These are phyloP conservation scores for Penicillium ochrochloron DNA, from an alignment of 495 filamentous ascomycete genomes.

Conservation along the genomic window DNA sequence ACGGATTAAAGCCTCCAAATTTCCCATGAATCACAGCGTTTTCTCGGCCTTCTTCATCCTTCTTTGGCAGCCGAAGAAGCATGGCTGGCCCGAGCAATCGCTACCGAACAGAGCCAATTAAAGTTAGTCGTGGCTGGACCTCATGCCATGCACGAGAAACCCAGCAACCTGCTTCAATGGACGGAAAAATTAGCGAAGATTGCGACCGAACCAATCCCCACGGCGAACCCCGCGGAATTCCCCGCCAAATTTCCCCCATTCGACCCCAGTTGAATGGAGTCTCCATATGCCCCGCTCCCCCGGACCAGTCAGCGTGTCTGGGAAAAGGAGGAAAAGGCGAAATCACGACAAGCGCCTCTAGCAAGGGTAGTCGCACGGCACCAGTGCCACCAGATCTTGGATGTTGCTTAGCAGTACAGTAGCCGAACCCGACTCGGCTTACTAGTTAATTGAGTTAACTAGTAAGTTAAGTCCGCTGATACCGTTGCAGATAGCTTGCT, in stretches of 20 bases:
- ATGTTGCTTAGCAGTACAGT: conserved; percentile 16
- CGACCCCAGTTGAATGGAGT: conserved; percentile 12
- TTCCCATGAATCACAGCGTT: conserved; percentile 27
- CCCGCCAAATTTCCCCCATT: conserved; percentile 31
- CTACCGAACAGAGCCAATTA: neutral
- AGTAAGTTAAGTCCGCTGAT: neutral
- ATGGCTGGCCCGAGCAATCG: conserved; percentile 6
- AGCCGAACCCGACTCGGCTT: conserved; percentile 13
- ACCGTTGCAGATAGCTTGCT: conserved; percentile 9
- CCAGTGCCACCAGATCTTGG: conserved; percentile 15
- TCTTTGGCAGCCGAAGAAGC: conserved; percentile 14
- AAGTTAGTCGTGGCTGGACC: neutral
- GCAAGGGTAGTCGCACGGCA: conserved; percentile 6
- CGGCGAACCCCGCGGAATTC: conserved; percentile 14
- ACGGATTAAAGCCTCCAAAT: conserved; percentile 7
- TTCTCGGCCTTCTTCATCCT: neutral
- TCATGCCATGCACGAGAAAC: conserved; percentile 1
- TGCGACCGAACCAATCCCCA: conserved; percentile 9
- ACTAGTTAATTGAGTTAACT: conserved; percentile 5
- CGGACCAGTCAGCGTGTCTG: conserved; percentile 8
- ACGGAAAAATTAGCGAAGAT: conserved; percentile 25
- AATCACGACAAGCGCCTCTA: neutral
- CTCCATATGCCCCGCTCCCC: conserved; percentile 15
- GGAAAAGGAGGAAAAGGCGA: neutral
- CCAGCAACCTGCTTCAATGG: conserved; percentile 14